Percentiles rank a stretch among this genome's conserved stretches.
phyloP scores from a whole-genome alignment of 768 basidiomycete species.

The Boletus reticuloceps region DNA sequence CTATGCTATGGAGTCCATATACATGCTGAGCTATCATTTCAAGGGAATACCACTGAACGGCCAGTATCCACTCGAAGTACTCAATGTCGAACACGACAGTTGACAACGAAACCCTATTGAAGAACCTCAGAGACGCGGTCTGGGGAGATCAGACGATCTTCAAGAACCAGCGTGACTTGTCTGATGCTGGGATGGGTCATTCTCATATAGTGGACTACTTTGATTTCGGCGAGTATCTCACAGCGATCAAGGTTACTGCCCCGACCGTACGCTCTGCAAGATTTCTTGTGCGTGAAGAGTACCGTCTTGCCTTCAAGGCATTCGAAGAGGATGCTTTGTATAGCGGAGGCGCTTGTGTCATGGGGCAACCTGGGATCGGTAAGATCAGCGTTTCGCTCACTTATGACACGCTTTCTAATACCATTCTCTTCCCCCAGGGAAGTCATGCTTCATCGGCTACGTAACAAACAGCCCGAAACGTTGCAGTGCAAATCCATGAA shows the following conservation, averaged over 20 bases:
- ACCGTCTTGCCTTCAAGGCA: neutral
- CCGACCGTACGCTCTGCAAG: neutral
- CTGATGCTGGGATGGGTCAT: neutral
- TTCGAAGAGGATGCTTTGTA: neutral
- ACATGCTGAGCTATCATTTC: neutral
- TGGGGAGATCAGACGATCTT: constrained; percentile 2
- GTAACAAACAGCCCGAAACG: neutral
- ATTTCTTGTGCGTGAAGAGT: constrained; percentile 4
- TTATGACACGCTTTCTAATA: neutral
- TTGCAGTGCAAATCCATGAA: constrained; percentile 1
- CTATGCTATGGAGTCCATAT: neutral
- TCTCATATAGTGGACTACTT: neutral
- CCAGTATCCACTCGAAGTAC: neutral
- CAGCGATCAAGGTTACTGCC: neutral
- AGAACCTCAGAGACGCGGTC: constrained; percentile 1
- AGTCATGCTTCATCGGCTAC: constrained; percentile 6
- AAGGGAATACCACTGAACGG: constrained; percentile 41
- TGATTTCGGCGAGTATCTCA: neutral
- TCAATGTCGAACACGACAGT: neutral
- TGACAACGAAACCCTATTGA: neutral
- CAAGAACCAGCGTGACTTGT: neutral
- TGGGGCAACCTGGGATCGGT: constrained; percentile 7
- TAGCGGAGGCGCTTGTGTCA: neutral
- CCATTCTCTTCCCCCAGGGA: neutral
- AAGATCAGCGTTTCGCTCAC: neutral